Conservation (phyloP, 441 rosid genomes). For the Sinapis alba region DNA sequence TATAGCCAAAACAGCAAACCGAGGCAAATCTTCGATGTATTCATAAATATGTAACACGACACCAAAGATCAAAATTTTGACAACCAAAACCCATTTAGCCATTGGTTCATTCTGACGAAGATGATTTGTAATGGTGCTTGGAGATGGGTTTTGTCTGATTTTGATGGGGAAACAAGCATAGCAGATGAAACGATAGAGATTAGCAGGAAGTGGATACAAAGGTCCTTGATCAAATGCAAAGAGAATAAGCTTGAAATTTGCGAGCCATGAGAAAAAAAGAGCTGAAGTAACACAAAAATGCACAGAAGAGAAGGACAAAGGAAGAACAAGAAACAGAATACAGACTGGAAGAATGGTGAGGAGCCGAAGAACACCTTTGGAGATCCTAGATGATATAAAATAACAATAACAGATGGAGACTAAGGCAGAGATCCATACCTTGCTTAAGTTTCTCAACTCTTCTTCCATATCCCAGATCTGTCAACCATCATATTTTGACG, state of each 20-base stretch:
- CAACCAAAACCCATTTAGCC: slow-evolving; percentile 28
- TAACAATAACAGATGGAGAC: slow-evolving; percentile 53
- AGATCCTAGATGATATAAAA: slow-evolving; percentile 46
- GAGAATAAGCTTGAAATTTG: slow-evolving; percentile 70
- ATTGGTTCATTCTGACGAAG: not conserved
- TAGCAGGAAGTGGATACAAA: slow-evolving; percentile 44
- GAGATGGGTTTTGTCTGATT: slow-evolving; percentile 23
- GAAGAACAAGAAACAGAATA: slow-evolving; percentile 56
- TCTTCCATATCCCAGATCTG: slow-evolving; percentile 40
- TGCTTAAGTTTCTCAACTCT: slow-evolving; percentile 48
- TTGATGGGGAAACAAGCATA: slow-evolving; percentile 64
- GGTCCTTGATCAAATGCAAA: slow-evolving; percentile 63
- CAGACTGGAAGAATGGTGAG: slow-evolving; percentile 57
- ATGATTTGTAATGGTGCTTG: not conserved
- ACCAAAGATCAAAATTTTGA: slow-evolving; percentile 40
- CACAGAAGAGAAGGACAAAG: slow-evolving; percentile 46
- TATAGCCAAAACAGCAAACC: slow-evolving; percentile 30
- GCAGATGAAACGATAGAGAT: slow-evolving; percentile 56
- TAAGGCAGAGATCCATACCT: slow-evolving; percentile 51
- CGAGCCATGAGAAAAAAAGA: slow-evolving; percentile 65
- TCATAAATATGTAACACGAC: slow-evolving; percentile 30
- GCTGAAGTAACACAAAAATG: slow-evolving; percentile 44
- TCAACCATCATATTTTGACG: no score
- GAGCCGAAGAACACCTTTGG: slow-evolving; percentile 48
- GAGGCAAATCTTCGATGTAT: slow-evolving; percentile 37